These are phyloP conservation scores for Thermoascus crustaceus DNA, from an alignment of 2,329 filamentous ascomycete species.

Conservation along the genomic window DNA sequence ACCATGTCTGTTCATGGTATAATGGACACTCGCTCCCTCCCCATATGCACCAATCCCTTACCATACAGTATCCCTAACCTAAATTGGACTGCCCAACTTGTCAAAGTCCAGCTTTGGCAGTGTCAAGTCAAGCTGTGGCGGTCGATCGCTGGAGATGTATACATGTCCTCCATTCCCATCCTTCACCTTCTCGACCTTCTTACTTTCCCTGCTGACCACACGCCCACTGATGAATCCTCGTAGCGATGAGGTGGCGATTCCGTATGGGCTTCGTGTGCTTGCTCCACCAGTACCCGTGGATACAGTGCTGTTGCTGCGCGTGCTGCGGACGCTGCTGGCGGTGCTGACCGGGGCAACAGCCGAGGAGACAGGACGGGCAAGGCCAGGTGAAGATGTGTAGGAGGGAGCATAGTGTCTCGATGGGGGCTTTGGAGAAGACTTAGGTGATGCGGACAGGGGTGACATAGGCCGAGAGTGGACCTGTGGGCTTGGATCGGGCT, in stretches of 20 bases:
- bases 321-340: constrained; percentile 28
- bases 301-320: constrained; percentile 28
- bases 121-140: constrained; percentile 30
- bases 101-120: constrained; percentile 30
- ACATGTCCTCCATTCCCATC: constrained; percentile 12
- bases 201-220: constrained; percentile 16
- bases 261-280: constrained; percentile 28
- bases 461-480: constrained; percentile 20
- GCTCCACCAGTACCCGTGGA: constrained; percentile 24
- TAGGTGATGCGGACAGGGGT: constrained; percentile 14
- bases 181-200: constrained; percentile 20
- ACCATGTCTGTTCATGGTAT: too few relatives aligned
- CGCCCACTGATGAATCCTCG: constrained; percentile 26
- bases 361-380: constrained; percentile 25
- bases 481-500: constrained; percentile 2
- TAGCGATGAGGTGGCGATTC: constrained; percentile 28
- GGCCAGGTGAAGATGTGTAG: constrained; percentile 14
- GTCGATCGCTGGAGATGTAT: constrained; percentile 23
- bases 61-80: too few relatives aligned
- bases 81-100: too few relatives aligned
- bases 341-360: constrained; percentile 19
- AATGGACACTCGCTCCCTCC: too few relatives aligned
- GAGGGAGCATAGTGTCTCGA: constrained; percentile 18
- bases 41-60: too few relatives aligned
- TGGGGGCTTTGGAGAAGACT: constrained; percentile 11